Base-by-base conservation (phyloP, 1,284 basidiomycete species). In the Cystobasidium slooffiae region DNA sequence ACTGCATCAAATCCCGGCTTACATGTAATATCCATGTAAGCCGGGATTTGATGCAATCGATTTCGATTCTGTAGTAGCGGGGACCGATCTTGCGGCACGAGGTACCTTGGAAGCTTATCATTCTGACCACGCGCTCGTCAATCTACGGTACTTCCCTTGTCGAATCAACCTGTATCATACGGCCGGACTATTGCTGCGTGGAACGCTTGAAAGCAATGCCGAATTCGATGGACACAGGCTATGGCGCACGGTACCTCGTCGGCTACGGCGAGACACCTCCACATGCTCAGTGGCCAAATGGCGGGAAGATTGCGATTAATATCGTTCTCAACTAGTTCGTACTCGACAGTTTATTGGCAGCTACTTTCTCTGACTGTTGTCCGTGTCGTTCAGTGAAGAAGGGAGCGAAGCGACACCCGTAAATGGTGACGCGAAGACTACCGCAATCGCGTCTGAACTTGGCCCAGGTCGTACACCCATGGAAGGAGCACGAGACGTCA, bases 281-380 rank as follows among this genome's bases (percentile, higher is more conserved):
- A 2, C 75, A 79, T 72, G 75, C 78, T 22, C 78, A 80, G 56
- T 81, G 80, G 80, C 80, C 80, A 1, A 76, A 77, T 12, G 76
- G 75, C 12, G 78, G 78, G 37, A 79, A 79, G 69, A 80, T 81
- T 24, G 80, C 79, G n/a, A 78, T 81, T 59, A 78, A 80, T 61
- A 80, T 79, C 76, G 74, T 76, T 52, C 68, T 76, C 2, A 76
- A 76, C 68, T 66, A 76, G 64, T 65, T 55, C 22, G 55, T 61
- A 6, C 49, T 22, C 5, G 31, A 31, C 31, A 31, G 31, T 2
- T 31, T 31, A 5, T 31, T 5, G 1, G 31, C 31, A 31, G 6
- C 3, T 2, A 22, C 16, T 52, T 18, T 18, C 3, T 18, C 49
- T 52, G 49, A 52, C 31, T 31, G 31, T 31, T 31, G 5, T 31